These are phyloP conservation scores for Kernera saxatilis DNA, from an alignment of 345 rosid species.

Conservation along the genomic window DNA sequence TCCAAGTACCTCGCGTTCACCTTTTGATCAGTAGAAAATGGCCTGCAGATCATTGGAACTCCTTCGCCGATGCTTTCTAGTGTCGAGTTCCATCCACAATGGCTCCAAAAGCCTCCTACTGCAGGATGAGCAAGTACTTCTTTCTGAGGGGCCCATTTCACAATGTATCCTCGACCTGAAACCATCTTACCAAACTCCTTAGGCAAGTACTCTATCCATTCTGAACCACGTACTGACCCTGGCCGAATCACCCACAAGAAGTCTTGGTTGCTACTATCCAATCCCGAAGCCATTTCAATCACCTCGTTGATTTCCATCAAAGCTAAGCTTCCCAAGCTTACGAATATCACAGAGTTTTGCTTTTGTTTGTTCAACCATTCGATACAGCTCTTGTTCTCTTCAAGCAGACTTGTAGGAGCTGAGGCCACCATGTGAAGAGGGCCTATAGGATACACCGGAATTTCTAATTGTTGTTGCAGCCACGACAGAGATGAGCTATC, in stretches of 20 bases:
- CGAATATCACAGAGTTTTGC: slow-evolving; percentile 36
- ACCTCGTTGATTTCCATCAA: slow-evolving; percentile 19
- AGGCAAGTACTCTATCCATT: slow-evolving; percentile 14
- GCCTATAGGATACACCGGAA: slow-evolving; percentile 22
- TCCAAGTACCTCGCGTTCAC: slow-evolving; percentile 40
- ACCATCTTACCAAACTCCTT: slow-evolving; percentile 22
- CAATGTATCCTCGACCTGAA: slow-evolving; percentile 17
- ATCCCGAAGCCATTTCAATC: slow-evolving; percentile 24
- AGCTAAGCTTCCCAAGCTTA: slow-evolving; percentile 54
- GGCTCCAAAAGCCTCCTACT: slow-evolving; percentile 42
- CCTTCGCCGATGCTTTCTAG: slow-evolving; percentile 44
- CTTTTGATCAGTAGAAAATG: slow-evolving; percentile 35
- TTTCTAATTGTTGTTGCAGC: background rate
- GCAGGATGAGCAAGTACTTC: slow-evolving; percentile 34
- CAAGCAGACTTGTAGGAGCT: slow-evolving; percentile 16
- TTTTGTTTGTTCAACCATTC: slow-evolving; percentile 34
- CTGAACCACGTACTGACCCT: slow-evolving; percentile 18
- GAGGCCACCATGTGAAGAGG: slow-evolving; percentile 24
- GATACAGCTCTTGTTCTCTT: slow-evolving; percentile 39
- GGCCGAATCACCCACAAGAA: slow-evolving; percentile 33
- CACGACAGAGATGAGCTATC: slow-evolving; percentile 10
- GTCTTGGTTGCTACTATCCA: slow-evolving; percentile 24
- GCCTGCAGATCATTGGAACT: slow-evolving; percentile 41
- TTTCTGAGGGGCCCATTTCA: slow-evolving; percentile 32
- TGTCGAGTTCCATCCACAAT: slow-evolving; percentile 52